Conservation (phyloP, 352 stramenopile species). For the Globisporangium spinosum region DNA sequence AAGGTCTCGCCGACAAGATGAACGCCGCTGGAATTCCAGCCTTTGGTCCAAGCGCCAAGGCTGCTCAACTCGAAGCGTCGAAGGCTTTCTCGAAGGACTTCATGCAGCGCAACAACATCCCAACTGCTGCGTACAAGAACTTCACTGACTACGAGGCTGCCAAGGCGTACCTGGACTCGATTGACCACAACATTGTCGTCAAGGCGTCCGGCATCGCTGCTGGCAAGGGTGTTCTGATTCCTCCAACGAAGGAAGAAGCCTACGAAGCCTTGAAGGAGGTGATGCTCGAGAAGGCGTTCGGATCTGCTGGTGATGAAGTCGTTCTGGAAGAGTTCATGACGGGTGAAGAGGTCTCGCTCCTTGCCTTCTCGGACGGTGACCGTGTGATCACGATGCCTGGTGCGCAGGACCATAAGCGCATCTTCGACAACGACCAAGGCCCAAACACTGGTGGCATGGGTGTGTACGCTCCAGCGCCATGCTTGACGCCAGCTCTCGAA, state of each 20-base stretch:
- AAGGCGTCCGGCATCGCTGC: slow-evolving; percentile 99
- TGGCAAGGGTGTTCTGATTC: slow-evolving; percentile 98
- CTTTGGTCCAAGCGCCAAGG: slow-evolving; percentile 95
- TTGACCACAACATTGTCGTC: slow-evolving; percentile 95
- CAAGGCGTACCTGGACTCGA: slow-evolving; percentile 90
- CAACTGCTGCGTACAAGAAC: slow-evolving; percentile 95
- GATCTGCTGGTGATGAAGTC: slow-evolving; percentile 93
- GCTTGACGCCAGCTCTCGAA: slow-evolving; percentile 91
- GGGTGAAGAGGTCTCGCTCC: slow-evolving; percentile 96
- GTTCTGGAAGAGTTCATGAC: slow-evolving; percentile 99
- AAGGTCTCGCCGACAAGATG: slow-evolving; percentile 94
- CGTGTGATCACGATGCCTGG: slow-evolving; percentile 94
- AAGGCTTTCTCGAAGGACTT: slow-evolving; percentile 99
- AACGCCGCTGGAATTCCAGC: slow-evolving; percentile 88
- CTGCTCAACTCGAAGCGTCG: slow-evolving; percentile 96
- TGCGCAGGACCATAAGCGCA: slow-evolving; percentile 99
- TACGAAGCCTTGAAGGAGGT: slow-evolving; percentile 94
- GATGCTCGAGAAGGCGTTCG: slow-evolving; percentile 97
- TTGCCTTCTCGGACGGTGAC: slow-evolving; percentile 98
- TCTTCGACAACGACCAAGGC: slow-evolving; percentile 95
- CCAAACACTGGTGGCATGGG: slow-evolving; percentile 99
- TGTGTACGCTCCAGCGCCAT: slow-evolving; percentile 96
- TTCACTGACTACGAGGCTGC: slow-evolving; percentile 93
- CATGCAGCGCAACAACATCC: slow-evolving; percentile 96
- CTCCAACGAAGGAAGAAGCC: slow-evolving; percentile 90